Evolutionary conservation across 2,329 filamentous ascomycete species (phyloP), one percentile per base, ranked within the genome.

Genomic region (Pyrenophora teres): DNA sequence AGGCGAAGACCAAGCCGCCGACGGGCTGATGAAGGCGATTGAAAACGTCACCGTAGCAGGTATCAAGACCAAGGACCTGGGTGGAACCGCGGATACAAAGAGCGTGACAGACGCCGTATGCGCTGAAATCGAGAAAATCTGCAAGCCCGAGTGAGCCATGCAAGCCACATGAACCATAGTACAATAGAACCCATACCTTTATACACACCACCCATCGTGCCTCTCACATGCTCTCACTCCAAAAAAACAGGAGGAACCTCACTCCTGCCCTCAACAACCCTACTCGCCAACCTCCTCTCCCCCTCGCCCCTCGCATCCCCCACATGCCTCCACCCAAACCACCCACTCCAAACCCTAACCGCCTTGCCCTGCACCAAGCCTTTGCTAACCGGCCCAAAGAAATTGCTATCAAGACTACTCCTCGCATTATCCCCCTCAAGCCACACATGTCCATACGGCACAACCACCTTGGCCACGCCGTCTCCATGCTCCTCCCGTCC

Each of bases 361-460:
- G 92, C 85, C 64, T 81, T 86, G 0, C 92, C 92, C 32, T 86
- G 85, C 31, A 97, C 83, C 57, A 97, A 71, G 47, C 83, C 84
- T 58, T 84, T 84, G 19, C 89, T 88, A 40, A 95, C 85, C 3
- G 94, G 91, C 1, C 94, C 94, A 73, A 95, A 97, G 10, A 85
- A 85, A 74, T 96, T 96, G 74, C 92, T 96, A 76, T 99, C 94
- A 53, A 87, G 73, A 48, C 85, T 90, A 64, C 83, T 83, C 43
- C 83, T 81, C 63, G 84, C 83, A 64, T 88, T 91, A 70, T 99
- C 94, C 1, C 94, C 94, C 71, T 97, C 93, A 1, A 99, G 85
- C 94, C 94, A 99, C 23, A 97, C 81, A 77, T 97, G 92, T 15
- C 91, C 91, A 56, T 81, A 81, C 4, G 92, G 93, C 18, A 99